A percentile compares a stretch with the other conserved stretches of the same genome.
Evolutionary conservation across 1,284 basidiomycete species (phyloP).

Genomic region (Chiua sp.): DNA sequence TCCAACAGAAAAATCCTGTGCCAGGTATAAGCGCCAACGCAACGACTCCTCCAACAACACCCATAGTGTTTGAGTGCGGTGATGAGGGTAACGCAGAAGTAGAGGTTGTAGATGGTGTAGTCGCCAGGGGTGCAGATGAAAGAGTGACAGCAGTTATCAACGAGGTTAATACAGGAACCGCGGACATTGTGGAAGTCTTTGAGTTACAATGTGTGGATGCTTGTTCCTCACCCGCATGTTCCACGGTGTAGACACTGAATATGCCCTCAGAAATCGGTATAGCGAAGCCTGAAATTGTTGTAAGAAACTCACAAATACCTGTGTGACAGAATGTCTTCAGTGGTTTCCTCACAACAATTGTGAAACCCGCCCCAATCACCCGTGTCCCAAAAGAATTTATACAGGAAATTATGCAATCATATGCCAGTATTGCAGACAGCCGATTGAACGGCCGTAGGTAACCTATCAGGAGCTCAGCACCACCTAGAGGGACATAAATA

Average conservation of each 20-base stretch:
- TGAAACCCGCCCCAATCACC: constrained; percentile 21
- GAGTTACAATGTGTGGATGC: constrained; percentile 32
- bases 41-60: constrained; percentile 12
- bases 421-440: constrained; percentile 28
- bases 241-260: constrained; percentile 26
- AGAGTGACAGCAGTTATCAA: neutral
- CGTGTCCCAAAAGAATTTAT: constrained; percentile 24
- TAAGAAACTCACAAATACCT: constrained; percentile 21
- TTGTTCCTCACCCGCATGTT: constrained; percentile 23
- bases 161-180: neutral
- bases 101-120: neutral
- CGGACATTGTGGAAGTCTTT: constrained; percentile 4
- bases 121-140: neutral
- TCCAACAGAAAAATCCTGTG: constrained; percentile 2
- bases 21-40: constrained; percentile 5
- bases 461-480: constrained; percentile 6
- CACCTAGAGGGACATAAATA: neutral
- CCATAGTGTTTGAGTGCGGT: neutral
- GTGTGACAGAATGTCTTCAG: neutral
- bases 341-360: neutral
- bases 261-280: neutral
- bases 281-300: neutral
- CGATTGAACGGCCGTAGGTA: constrained; percentile 23
- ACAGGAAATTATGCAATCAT: constrained; percentile 27
- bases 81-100: neutral